A percentile compares a stretch with the other conserved stretches of the same genome.
Evolutionary conservation across 441 rosid genomes (phyloP).

Genomic region (Gossypium schwendimanii): DNA sequence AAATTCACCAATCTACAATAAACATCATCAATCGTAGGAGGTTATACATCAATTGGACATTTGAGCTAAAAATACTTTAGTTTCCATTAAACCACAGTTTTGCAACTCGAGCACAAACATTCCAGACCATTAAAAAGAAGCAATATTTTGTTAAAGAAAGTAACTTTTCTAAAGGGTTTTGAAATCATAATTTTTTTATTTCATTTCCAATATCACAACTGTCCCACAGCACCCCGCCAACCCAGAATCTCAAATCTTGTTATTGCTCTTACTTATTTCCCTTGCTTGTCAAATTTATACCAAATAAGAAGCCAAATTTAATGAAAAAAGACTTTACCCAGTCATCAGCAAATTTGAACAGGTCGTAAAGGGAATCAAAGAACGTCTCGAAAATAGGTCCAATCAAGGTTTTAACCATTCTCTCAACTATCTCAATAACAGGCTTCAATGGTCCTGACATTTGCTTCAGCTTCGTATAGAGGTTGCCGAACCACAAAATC

Average conservation of each 20-base stretch:
- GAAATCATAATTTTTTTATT: background rate
- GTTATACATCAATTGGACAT: background rate
- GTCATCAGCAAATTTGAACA: constrained; percentile 61
- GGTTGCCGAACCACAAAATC: constrained; percentile 37
- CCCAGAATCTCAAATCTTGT: background rate
- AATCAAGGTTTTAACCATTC: constrained; percentile 19
- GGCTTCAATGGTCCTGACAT: constrained; percentile 73
- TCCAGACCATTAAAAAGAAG: background rate
- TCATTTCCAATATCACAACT: background rate
- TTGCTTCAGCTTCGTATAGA: constrained; percentile 72
- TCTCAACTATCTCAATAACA: constrained; percentile 72
- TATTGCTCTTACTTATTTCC: background rate
- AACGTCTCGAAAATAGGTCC: constrained; percentile 59
- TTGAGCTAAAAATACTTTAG: background rate
- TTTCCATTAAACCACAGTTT: background rate
- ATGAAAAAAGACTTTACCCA: constrained; percentile 34
- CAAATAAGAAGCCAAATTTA: background rate
- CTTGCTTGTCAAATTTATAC: background rate
- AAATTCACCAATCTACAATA: constrained; percentile 60
- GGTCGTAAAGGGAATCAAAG: constrained; percentile 57
- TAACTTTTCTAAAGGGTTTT: background rate
- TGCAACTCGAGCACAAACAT: background rate
- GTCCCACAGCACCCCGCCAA: background rate
- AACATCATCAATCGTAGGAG: background rate
- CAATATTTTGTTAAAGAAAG: background rate